Evolutionary conservation across 1,284 basidiomycete genomes (phyloP), one percentile per base, ranked within the genome.

Genomic region (Cystobasidiaceae sp.): DNA sequence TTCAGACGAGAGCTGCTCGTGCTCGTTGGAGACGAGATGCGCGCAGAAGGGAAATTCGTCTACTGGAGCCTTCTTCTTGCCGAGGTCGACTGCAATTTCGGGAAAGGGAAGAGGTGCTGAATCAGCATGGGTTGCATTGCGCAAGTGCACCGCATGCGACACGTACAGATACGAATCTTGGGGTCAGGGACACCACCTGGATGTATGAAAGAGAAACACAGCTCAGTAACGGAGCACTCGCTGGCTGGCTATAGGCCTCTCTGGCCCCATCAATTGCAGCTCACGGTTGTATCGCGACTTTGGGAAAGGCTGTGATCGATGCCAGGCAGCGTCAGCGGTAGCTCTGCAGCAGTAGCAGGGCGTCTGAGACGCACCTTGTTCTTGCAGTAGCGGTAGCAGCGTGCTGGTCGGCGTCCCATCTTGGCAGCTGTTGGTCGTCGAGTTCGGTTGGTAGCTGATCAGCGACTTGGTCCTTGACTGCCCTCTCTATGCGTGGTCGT

Each of bases 1-100:
- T 80, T 97, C 94, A 51, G 86, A 89, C 34, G 91, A 94, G 65
- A 97, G 84, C 78, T 98, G 93, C 80, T 98, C 93, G 80, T 97
- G 96, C 81, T 97, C 94, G 77, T 97, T 93, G 66, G 93, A 97
- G 70, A 97, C 94, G 68, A 97, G 84, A 80, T 46, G 66, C 19
- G 66, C 66, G 80, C 90, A 93, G 85, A 87, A 93, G 70, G 93
- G 92, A 84, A 97, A 97, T 78, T 97, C 94, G 79, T 97, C 93
- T 21, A 93, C 90, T 66, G 86, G 86, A 67, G 93, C 93, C 79
- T 86, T 89, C 82, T 97, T 97, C 74, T 92, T 89, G 67, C 93
- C 93, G 60, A 97, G 82, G 80, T 97, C 93, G 80, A 62, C 58
- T 60, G 34, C n/a, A n/a, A n/a, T n/a, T n/a, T n/a, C n/a, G n/a